Evolutionary conservation across 108 stramenopile species (phyloP).

Genomic region (Phaeodactylum tricornutum): DNA sequence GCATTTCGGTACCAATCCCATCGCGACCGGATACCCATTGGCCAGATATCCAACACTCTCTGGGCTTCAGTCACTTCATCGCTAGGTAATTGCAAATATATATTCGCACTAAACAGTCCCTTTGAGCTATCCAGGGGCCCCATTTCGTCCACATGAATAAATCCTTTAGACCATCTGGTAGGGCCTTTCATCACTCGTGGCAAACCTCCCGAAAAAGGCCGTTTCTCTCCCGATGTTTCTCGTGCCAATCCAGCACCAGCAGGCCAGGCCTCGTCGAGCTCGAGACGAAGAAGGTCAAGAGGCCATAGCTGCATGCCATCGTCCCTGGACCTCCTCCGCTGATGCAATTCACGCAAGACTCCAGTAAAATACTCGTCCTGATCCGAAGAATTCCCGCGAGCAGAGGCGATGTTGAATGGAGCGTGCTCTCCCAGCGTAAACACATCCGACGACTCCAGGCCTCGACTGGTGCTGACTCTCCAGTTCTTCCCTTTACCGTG

Average conservation of each 20-base stretch:
- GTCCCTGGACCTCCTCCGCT: slow-evolving; percentile 19
- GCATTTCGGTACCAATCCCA: slow-evolving; percentile 84
- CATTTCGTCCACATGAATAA: slow-evolving; percentile 89
- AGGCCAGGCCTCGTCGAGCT: slow-evolving; percentile 74
- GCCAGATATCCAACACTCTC: slow-evolving; percentile 60
- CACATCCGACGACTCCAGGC: slow-evolving; percentile 74
- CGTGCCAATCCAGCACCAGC: slow-evolving; percentile 59
- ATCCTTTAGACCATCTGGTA: slow-evolving; percentile 81
- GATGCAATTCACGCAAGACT: slow-evolving; percentile 47
- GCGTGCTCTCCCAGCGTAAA: slow-evolving; percentile 61
- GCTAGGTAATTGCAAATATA: slow-evolving; percentile 76
- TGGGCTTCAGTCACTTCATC: slow-evolving; percentile 6
- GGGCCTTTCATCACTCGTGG: slow-evolving; percentile 90
- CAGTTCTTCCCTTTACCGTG: slow-evolving; percentile 32
- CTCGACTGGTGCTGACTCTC: slow-evolving; percentile 56
- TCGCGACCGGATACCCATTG: slow-evolving; percentile 49
- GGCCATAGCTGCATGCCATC: slow-evolving; percentile 45
- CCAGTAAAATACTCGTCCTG: slow-evolving; percentile 59
- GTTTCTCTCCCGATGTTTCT: slow-evolving; percentile 14
- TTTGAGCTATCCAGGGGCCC: slow-evolving; percentile 41
- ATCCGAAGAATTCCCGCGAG: slow-evolving; percentile 37
- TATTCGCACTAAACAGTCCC: slow-evolving; percentile 88
- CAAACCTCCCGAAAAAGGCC: slow-evolving; percentile 59
- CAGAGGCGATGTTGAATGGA: slow-evolving; percentile 74
- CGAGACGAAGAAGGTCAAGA: slow-evolving; percentile 62